Percentiles rank a stretch among this genome's conserved stretches.
phyloP scores from a whole-genome alignment of 306 rosid genomes.

The Acmispon strigosus region DNA sequence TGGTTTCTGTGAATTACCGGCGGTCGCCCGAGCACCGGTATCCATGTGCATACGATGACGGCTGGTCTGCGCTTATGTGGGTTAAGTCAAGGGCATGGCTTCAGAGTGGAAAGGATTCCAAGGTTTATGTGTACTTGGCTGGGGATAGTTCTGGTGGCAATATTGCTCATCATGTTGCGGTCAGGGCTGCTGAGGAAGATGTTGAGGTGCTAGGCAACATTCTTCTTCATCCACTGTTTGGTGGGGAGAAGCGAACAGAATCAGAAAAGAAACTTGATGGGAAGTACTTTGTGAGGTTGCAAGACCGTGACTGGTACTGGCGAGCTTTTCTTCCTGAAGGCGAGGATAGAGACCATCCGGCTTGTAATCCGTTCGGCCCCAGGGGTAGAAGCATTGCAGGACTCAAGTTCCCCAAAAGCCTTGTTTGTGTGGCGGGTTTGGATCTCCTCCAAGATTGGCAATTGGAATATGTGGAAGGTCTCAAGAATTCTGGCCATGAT shows the following conservation, averaged over 20 bases:
- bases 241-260: conserved; percentile 55
- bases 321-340: conserved; percentile 84
- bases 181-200: conserved; percentile 52
- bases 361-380: conserved; percentile 76
- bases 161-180: conserved; percentile 77
- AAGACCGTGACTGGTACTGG: conserved; percentile 96
- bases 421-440: conserved; percentile 86
- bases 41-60: conserved; percentile 86
- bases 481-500: conserved; percentile 41
- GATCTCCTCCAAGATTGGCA: conserved; percentile 94
- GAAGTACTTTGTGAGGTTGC: conserved; percentile 71
- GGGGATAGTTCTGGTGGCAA: conserved; percentile 94
- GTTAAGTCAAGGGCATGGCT: conserved; percentile 77
- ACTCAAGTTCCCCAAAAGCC: conserved; percentile 61
- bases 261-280: conserved; percentile 70
- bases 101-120: conserved; percentile 67
- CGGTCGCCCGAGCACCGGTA: conserved; percentile 69
- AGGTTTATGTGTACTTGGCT: conserved; percentile 66
- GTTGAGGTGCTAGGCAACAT: conserved; percentile 76
- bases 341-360: conserved; percentile 80
- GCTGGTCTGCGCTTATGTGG: conserved; percentile 81
- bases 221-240: conserved; percentile 88
- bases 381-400: conserved; percentile 51
- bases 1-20: conserved; percentile 81
- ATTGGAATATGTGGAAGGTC: conserved; percentile 68